Conservation (phyloP, 352 stramenopile species). For the Phytophthora quininea region DNA sequence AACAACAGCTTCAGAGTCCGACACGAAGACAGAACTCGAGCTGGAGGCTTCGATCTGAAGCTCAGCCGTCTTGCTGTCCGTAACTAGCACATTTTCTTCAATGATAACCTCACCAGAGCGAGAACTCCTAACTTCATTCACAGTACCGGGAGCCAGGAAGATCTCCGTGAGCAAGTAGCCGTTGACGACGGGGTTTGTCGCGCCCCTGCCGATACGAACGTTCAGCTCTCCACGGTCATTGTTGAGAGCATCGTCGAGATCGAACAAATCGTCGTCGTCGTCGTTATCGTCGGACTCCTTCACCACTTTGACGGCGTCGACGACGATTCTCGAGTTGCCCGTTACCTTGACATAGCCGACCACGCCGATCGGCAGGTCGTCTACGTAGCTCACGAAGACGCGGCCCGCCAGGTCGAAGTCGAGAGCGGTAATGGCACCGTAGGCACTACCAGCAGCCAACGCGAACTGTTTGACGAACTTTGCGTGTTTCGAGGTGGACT, state of each 20-base stretch:
- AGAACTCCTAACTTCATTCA: slow-evolving; percentile 4
- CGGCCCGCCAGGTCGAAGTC: slow-evolving; percentile 24
- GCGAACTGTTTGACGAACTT: slow-evolving; percentile 35
- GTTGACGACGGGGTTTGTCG: neutral
- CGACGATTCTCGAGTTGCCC: slow-evolving; percentile 14
- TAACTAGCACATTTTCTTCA: slow-evolving; percentile 6
- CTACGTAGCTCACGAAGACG: slow-evolving; percentile 31
- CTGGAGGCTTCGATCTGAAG: slow-evolving; percentile 1
- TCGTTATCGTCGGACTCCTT: slow-evolving; percentile 21
- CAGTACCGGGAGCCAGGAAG: slow-evolving; percentile 2
- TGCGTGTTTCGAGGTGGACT: slow-evolving; percentile 14
- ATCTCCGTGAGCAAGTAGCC: slow-evolving; percentile 15
- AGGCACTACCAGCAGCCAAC: slow-evolving; percentile 12
- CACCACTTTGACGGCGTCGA: slow-evolving; percentile 28
- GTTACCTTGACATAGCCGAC: slow-evolving; percentile 38
- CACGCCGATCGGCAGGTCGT: slow-evolving; percentile 11
- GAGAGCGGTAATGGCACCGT: slow-evolving; percentile 19
- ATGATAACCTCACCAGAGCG: slow-evolving; percentile 4
- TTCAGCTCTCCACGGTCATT: slow-evolving; percentile 3
- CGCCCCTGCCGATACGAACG: slow-evolving; percentile 2
- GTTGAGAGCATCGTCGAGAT: slow-evolving; percentile 12
- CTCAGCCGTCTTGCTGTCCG: neutral
- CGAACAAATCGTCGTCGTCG: too few species aligned
- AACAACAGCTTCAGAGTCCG: neutral
- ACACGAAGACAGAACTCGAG: slow-evolving; percentile 11